Evolutionary conservation across 257 asterid species (phyloP).

Genomic region (Solanum bulbocastanum): DNA sequence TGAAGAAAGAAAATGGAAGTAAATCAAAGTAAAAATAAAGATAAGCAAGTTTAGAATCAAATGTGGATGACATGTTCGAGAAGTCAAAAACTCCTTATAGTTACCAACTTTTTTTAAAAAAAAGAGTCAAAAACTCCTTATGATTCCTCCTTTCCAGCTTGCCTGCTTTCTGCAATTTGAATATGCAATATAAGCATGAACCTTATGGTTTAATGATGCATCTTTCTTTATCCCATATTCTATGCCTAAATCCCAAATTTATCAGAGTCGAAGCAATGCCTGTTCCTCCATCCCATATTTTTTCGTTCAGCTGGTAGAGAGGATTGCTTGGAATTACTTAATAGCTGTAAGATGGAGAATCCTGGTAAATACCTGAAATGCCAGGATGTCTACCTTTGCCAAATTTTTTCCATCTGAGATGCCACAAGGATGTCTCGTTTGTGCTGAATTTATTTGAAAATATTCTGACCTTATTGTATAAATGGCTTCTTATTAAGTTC

Average conservation of each 20-base stretch:
- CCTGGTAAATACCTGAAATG: not conserved
- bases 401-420: not conserved
- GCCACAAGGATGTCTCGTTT: not conserved
- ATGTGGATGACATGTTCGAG: not conserved
- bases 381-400: not conserved
- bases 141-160: not conserved
- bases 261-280: not conserved
- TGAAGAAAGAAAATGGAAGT: not conserved
- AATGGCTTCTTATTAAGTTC: not conserved
- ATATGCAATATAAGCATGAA: not conserved
- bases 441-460: not conserved
- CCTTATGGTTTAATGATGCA: not conserved
- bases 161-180: not conserved
- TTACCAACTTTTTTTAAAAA: not conserved
- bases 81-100: not conserved
- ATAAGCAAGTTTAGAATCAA: not conserved
- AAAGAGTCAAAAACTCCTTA: not conserved
- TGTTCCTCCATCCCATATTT: not conserved
- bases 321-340: not conserved
- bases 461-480: not conserved
- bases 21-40: not conserved
- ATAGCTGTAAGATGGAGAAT: not conserved
- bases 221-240: not conserved
- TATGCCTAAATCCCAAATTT: not conserved
- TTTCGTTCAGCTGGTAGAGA: not conserved